Conservation (phyloP, 306 rosid genomes). For the Cucurbita pepo region DNA sequence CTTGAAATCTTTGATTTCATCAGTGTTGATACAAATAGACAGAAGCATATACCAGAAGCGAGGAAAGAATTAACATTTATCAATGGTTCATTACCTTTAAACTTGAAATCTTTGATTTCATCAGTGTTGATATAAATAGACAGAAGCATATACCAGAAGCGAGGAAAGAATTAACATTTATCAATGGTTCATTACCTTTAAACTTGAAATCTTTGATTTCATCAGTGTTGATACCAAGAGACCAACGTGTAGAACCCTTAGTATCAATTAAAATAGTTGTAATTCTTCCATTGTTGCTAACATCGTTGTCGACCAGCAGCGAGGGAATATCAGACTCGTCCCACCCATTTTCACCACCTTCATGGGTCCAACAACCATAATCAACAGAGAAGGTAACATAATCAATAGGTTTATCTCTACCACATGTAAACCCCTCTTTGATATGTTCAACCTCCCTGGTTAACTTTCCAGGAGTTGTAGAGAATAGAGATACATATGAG, state of each 20-base stretch:
- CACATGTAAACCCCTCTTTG: slow-evolving; percentile 62
- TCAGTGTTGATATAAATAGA: slow-evolving; percentile 43
- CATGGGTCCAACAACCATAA: slow-evolving; percentile 58
- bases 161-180: not conserved
- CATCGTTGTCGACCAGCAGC: slow-evolving; percentile 27
- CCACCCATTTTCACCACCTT: slow-evolving; percentile 48
- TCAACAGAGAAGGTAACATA: slow-evolving; percentile 68
- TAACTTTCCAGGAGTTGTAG: slow-evolving; percentile 85
- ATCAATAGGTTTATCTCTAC: slow-evolving; percentile 52
- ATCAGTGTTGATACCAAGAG: slow-evolving; percentile 58
- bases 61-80: not conserved
- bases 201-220: slow-evolving; percentile 63
- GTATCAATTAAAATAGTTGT: slow-evolving; percentile 51
- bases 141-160: not conserved
- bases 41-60: not conserved
- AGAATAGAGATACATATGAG: slow-evolving; percentile 63
- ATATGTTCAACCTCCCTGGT: slow-evolving; percentile 54
- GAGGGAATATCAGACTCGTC: slow-evolving; percentile 54
- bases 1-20: slow-evolving; percentile 60
- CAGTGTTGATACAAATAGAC: slow-evolving; percentile 44
- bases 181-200: slow-evolving; percentile 27
- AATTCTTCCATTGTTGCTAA: slow-evolving; percentile 25
- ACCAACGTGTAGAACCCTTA: slow-evolving; percentile 74
- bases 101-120: slow-evolving; percentile 57
- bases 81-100: slow-evolving; percentile 33